Percentiles rank a stretch among this genome's conserved stretches.
These are phyloP conservation scores for Colletotrichum sansevieriae DNA, from an alignment of 2,329 filamentous ascomycete genomes.

Conservation along the genomic window DNA sequence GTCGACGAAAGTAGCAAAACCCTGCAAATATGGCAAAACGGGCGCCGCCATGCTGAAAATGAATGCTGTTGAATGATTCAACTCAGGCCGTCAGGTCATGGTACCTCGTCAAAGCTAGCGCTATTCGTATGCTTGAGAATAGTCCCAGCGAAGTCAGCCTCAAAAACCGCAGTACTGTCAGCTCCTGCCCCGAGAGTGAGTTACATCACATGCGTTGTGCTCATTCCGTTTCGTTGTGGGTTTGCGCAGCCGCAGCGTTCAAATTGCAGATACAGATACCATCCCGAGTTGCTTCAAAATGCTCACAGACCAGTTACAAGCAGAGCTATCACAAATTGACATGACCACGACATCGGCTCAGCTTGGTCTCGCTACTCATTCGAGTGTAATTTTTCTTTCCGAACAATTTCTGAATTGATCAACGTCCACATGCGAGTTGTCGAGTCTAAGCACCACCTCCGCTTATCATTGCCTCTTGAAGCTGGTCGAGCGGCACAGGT, in stretches of 20 bases:
- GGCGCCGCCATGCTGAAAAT: no score
- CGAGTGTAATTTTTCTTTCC: no score
- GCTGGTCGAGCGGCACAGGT: no score
- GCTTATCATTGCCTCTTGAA: no score
- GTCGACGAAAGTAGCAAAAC: neutral
- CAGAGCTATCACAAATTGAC: neutral
- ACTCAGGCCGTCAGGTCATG: no score
- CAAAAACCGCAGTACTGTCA: neutral
- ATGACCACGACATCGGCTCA: neutral
- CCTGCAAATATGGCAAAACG: no score
- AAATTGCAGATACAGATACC: neutral
- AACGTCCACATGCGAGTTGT: no score
- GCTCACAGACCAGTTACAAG: neutral
- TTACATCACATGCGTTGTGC: neutral
- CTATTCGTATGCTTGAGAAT: neutral
- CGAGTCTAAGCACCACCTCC: no score
- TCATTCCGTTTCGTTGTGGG: no score
- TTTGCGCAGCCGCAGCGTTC: neutral
- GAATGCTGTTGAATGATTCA: no score
- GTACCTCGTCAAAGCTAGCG: neutral
- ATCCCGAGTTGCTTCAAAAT: neutral
- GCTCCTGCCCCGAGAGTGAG: neutral
- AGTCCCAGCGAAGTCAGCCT: neutral
- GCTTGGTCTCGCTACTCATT: no score
- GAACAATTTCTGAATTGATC: no score